phyloP scores from a whole-genome alignment of 2,329 filamentous ascomycete genomes.

The Fusarium humuli region DNA sequence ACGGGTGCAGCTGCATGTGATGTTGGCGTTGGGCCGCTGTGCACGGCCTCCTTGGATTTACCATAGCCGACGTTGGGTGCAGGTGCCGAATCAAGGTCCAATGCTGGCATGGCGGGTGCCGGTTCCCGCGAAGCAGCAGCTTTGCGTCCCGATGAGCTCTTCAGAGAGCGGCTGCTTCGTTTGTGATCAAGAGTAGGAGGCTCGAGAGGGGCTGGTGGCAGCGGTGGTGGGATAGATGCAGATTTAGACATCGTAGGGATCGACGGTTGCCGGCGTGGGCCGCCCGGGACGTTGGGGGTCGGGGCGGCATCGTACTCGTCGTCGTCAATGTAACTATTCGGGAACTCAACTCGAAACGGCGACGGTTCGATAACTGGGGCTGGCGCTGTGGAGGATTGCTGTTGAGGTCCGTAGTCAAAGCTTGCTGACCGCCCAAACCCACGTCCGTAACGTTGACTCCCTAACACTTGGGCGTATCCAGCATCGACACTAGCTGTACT shows the following conservation, averaged over 20 bases:
- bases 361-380: conserved; percentile 45
- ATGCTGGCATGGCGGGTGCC: conserved; percentile 47
- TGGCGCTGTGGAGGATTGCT: conserved; percentile 44
- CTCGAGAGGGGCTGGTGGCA: conserved; percentile 54
- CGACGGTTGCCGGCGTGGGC: conserved; percentile 68
- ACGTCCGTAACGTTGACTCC: conserved; percentile 69
- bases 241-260: conserved; percentile 52
- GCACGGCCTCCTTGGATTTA: conserved; percentile 65
- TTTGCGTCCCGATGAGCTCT: conserved; percentile 57
- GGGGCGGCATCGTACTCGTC: conserved; percentile 83
- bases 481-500: conserved; percentile 74
- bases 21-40: conserved; percentile 63
- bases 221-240: conserved; percentile 48
- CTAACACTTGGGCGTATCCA: conserved; percentile 68
- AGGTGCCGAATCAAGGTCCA: conserved; percentile 65
- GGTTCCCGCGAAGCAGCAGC: conserved; percentile 45
- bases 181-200: conserved; percentile 62
- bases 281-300: conserved; percentile 84
- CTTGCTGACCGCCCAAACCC: conserved; percentile 74
- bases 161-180: conserved; percentile 68
- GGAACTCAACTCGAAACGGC: conserved; percentile 62
- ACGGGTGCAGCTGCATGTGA: conserved; percentile 57
- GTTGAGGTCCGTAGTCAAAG: conserved; percentile 73
- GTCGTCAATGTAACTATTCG: conserved; percentile 58
- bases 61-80: conserved; percentile 70